phyloP scores from a whole-genome alignment of 805 yeast species.

The Saccharomycopsis fibuligera region DNA sequence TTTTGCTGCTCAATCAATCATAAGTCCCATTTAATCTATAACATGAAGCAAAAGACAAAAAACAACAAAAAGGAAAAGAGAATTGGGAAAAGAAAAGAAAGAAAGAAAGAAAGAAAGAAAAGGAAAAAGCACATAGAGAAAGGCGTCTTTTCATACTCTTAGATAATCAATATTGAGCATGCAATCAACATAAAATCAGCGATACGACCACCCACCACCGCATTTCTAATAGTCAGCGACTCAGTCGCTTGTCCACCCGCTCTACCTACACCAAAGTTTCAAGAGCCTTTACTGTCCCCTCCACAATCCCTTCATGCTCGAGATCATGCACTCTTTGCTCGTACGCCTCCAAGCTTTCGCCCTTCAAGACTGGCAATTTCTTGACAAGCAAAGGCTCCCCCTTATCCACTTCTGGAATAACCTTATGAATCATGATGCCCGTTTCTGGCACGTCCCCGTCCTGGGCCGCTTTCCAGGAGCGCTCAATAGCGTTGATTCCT shows the following conservation, averaged over 20 bases:
- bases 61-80: background rate
- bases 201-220: no score
- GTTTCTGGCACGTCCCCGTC: constrained; percentile 68
- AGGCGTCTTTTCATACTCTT: no score
- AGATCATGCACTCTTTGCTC: constrained; percentile 74
- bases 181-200: no score
- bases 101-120: no score
- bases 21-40: no score
- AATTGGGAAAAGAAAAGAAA: no score
- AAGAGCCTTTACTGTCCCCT: constrained; percentile 70
- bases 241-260: no score
- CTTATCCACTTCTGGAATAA: constrained; percentile 91
- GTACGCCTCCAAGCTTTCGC: constrained; percentile 73
- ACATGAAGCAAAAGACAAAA: background rate
- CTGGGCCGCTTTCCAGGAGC: constrained; percentile 95
- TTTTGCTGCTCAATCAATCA: no score
- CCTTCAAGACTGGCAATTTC: constrained; percentile 63
- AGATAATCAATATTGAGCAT: no score
- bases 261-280: constrained; percentile 13
- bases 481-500: constrained; percentile 93
- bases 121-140: no score
- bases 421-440: constrained; percentile 95
- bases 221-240: no score
- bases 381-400: constrained; percentile 86
- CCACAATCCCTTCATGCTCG: constrained; percentile 91